Percentiles rank a stretch among this genome's conserved stretches.
phyloP scores from a whole-genome alignment of 192 early-diverging fungal species.

The Coemansia biformis region DNA sequence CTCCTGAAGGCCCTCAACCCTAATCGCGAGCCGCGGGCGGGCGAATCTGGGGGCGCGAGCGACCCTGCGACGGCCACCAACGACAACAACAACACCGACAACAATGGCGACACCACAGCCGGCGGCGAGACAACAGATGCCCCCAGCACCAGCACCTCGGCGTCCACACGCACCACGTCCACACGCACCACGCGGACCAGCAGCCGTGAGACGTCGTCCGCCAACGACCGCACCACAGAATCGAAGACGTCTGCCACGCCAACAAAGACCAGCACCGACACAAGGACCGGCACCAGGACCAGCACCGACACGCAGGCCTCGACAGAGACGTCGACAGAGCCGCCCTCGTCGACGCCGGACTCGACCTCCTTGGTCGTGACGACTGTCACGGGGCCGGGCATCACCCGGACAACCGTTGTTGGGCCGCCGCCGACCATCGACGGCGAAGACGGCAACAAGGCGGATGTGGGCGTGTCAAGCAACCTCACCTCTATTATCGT shows the following conservation, averaged over 20 bases:
- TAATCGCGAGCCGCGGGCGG: background rate
- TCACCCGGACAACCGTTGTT: conserved; percentile 21
- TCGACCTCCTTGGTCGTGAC: conserved; percentile 18
- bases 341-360: conserved; percentile 6
- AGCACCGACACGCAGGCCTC: no score
- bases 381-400: conserved; percentile 27
- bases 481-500: conserved; percentile 42
- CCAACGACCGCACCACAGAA: no score
- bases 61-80: conserved; percentile 5
- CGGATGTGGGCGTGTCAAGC: conserved; percentile 29
- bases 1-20: conserved; percentile 10
- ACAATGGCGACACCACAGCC: background rate
- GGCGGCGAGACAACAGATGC: no score
- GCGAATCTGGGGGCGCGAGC: background rate
- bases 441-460: conserved; percentile 42
- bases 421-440: conserved; percentile 34
- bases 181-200: no score
- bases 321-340: conserved; percentile 5
- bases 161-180: no score
- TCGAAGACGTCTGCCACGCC: no score
- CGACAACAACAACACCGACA: conserved; percentile 4
- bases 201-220: no score
- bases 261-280: no score
- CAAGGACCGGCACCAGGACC: no score
- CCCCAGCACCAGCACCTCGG: background rate